Conservation (phyloP, 1,284 basidiomycete genomes). For the Xerocomus amazonicus region DNA sequence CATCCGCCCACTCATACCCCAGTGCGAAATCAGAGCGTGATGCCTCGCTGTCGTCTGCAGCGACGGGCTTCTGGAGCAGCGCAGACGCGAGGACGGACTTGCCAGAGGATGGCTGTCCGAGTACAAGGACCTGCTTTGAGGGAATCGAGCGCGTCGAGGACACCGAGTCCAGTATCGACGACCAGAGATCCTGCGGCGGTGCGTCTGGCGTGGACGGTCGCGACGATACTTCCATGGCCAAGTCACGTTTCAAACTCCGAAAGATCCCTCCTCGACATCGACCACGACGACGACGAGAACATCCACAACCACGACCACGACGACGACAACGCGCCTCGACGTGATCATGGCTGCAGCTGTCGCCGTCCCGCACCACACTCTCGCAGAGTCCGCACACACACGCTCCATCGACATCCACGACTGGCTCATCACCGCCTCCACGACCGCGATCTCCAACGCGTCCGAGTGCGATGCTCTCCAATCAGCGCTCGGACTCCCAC, state of each 20-base stretch:
- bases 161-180: constrained; percentile 85
- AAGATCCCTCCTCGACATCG: neutral
- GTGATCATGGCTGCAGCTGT: constrained; percentile 40
- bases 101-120: constrained; percentile 74
- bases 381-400: constrained; percentile 62
- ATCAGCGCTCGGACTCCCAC: constrained; percentile 63
- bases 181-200: constrained; percentile 83
- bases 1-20: constrained; percentile 85
- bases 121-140: constrained; percentile 79
- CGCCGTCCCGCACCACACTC: constrained; percentile 56
- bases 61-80: constrained; percentile 59
- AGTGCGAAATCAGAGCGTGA: constrained; percentile 67
- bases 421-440: constrained; percentile 65
- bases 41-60: constrained; percentile 55
- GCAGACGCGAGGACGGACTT: constrained; percentile 72
- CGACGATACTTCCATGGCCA: constrained; percentile 42
- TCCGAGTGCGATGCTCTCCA: constrained; percentile 70
- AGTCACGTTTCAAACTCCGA: constrained; percentile 27
- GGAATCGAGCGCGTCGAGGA: constrained; percentile 82
- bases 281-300: constrained; percentile 12
- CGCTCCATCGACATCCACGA: constrained; percentile 60
- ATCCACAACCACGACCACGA: constrained; percentile 5
- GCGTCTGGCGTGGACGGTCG: constrained; percentile 63
- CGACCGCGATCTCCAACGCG: constrained; percentile 75
- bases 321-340: constrained; percentile 8